Base-by-base conservation (phyloP, 345 rosid genomes). In the Aegle marmelos region DNA sequence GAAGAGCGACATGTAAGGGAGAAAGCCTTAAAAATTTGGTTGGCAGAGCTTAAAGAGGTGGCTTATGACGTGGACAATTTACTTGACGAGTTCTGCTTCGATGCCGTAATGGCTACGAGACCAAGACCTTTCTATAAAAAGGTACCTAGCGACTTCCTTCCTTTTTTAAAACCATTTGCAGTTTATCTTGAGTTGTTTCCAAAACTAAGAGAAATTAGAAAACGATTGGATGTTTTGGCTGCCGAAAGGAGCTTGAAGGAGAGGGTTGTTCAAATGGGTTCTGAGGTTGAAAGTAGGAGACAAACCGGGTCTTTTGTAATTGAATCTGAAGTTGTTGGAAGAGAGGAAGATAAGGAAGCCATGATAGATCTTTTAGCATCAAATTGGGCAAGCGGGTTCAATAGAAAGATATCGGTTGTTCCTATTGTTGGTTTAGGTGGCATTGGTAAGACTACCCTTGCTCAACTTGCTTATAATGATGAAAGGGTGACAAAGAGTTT, bases 401-500 rank as follows among this genome's bases (percentile, higher is more conserved):
- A 16, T 53, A 30, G 22, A 57, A 34, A n/a, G 27, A 22, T 72
- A 57, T 56, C 65, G 0, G 71, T 78, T 25, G 73, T 81, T 25
- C 64, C 78, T 9, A 73, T 81, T 2, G 70, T 77, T 13, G 84
- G 84, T 9, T 69, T 72, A 28, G 84, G 78, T 33, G 84, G 81
- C n/a, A 4, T 73, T 10, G 84, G 84, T 22, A 68, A 81, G 56
- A 81, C 84, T 9, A 73, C 81, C 2, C 70, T 81, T 59, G 78
- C 84, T 65, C 77, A 73, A 74, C 24, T 61, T 9, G 67, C 69
- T 19, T 81, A 71, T 37, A 67, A 77, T 73, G 75, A 73, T 73
- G 33, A 68, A 33, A 72, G 14, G 45, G 74, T 81, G 37, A 60
- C 39, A 4, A 4, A 67, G 30, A 57, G 63, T 5, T 81, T 68